Percentiles rank a stretch among this genome's conserved stretches.
These are phyloP conservation scores for Candolleomyces efflorescens DNA, from an alignment of 768 basidiomycete genomes.

Conservation along the genomic window DNA sequence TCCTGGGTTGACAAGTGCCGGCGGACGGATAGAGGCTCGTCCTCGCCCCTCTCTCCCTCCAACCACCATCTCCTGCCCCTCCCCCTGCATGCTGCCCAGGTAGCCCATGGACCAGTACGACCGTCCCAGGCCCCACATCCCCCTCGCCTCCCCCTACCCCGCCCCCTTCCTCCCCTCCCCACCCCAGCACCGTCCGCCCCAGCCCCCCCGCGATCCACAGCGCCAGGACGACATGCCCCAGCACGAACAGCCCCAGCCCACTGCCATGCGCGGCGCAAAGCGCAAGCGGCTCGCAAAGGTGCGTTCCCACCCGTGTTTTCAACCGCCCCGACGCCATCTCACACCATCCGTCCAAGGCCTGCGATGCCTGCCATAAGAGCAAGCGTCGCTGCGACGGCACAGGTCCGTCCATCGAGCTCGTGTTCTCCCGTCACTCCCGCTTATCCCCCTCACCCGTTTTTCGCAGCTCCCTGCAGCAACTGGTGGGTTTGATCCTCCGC, in stretches of 20 bases:
- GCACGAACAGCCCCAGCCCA: conserved; percentile 15
- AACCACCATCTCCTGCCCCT: background rate
- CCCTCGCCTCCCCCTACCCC: conserved; percentile 16
- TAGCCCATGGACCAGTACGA: conserved; percentile 33
- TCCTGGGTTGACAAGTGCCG: background rate
- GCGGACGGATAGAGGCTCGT: background rate
- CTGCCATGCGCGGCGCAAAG: conserved; percentile 43
- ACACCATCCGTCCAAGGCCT: conserved; percentile 39
- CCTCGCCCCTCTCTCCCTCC: background rate
- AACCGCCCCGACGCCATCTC: background rate
- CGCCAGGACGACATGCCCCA: conserved; percentile 27
- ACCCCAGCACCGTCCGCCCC: conserved; percentile 9
- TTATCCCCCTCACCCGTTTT: conserved; percentile 10
- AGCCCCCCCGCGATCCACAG: conserved; percentile 14
- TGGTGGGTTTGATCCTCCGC: conserved; percentile 44
- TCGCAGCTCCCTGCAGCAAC: conserved; percentile 73
- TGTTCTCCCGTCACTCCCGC: conserved; percentile 2
- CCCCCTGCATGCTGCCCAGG: conserved; percentile 1
- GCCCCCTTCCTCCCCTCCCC: conserved; percentile 17
- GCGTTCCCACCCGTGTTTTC: conserved; percentile 4
- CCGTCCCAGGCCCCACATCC: conserved; percentile 13
- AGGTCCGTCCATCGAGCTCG: conserved; percentile 37
- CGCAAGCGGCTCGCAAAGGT: conserved; percentile 55
- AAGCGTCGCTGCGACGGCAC: conserved; percentile 84
- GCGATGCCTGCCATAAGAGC: conserved; percentile 82